phyloP scores from a whole-genome alignment of 2,329 filamentous ascomycete genomes.

The Mycosphaerella sp. region DNA sequence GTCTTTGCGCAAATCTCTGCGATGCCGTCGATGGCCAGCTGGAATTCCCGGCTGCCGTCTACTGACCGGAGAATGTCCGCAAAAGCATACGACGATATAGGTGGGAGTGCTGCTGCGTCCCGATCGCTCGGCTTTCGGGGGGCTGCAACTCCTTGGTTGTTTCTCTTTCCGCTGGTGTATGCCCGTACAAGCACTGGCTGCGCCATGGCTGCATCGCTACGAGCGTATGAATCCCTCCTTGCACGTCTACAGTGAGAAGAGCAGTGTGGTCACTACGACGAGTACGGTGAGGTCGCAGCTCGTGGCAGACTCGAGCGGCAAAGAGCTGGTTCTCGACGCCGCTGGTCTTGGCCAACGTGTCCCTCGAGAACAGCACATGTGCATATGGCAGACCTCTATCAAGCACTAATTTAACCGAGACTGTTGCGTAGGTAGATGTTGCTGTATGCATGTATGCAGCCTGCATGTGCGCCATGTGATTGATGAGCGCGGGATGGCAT shows the following conservation, averaged over 20 bases:
- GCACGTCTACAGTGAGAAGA: too few species aligned
- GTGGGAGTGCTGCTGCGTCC: conserved; percentile 24
- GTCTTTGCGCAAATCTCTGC: conserved; percentile 58
- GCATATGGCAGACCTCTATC: background rate
- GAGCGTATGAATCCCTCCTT: too few species aligned
- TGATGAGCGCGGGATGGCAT: background rate
- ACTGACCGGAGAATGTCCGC: conserved; percentile 30
- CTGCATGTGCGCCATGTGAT: background rate
- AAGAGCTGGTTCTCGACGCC: conserved; percentile 4
- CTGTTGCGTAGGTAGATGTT: background rate
- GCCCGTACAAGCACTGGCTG: conserved; percentile 40
- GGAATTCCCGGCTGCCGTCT: conserved; percentile 48
- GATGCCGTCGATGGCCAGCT: conserved; percentile 54
- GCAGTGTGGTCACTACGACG: background rate
- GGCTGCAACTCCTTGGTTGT: conserved; percentile 3
- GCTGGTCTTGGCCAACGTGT: background rate
- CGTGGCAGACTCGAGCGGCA: conserved; percentile 9
- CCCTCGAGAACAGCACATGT: background rate
- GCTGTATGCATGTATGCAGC: background rate
- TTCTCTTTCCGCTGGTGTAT: conserved; percentile 19
- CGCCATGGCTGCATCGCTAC: conserved; percentile 30
- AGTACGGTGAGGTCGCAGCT: background rate
- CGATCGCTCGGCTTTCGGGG: conserved; percentile 5
- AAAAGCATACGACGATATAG: conserved; percentile 31
- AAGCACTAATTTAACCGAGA: background rate